Evolutionary conservation across 2,329 filamentous ascomycete genomes (phyloP), one percentile per base, ranked within the genome.

Genomic region (Pseudohalonectria lignicola): DNA sequence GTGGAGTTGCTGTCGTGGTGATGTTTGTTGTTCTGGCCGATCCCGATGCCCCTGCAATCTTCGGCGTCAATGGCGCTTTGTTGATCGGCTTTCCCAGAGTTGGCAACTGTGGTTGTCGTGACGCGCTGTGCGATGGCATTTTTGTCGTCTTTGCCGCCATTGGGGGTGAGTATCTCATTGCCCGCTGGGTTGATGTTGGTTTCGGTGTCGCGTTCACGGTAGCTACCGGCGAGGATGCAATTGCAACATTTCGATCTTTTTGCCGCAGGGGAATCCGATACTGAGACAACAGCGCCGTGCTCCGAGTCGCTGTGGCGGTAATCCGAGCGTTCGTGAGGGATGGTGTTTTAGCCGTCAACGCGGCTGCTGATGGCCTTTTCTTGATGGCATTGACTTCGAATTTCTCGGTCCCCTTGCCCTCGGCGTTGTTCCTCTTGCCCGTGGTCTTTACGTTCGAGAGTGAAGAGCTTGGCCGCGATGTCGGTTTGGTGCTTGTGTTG

Each of bases 21-120:
- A 13, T 5, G 9, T 16, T 12, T 12, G 31, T 20, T 6, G 31
- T 9, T 13, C 17, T 19, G 15, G 29, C 7, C 2, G 29, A 31
- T 10, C 15, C 7, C 7, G 30, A 31, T 17, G 30, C 16, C 3
- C 41, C 39, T 19, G 72, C 68, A 37, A 76, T 66, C 60, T 78
- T 76, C 46, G 71, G 67, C 2, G 67, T 74, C 50, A 74, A 49
- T 39, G 71, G 71, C 23, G 62, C 49, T 42, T 67, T 63, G 46
- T 57, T 64, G 51, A 63, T 46, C 49, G 58, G 55, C 71, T 78
- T 68, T 48, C 71, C 66, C 34, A 87, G 74, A 42, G 77, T 72
- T 38, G 85, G 82, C 63, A 79, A 79, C 52, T 82, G 69, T 30
- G 79, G 74, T 53, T 69, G 68, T 48, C 68, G 69, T 46, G 62